These are phyloP conservation scores for Hanseniaspora uvarum DNA, from an alignment of 1,139 yeast species.

Conservation along the genomic window DNA sequence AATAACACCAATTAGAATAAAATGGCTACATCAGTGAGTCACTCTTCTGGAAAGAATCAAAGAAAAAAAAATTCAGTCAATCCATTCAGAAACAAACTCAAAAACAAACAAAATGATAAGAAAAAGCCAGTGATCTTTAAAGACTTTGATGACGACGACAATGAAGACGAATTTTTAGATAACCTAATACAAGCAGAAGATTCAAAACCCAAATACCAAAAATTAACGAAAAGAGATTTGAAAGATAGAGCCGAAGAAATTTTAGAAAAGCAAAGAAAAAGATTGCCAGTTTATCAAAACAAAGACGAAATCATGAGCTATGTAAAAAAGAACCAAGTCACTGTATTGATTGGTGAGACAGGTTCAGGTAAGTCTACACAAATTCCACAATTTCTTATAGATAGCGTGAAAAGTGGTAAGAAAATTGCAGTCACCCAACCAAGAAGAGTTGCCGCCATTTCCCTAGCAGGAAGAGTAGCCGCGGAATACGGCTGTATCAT, in stretches of 20 bases:
- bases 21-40: neutral
- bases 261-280: slow-evolving; percentile 40
- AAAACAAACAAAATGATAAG: neutral
- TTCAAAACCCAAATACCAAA: slow-evolving; percentile 19
- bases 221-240: slow-evolving; percentile 24
- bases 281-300: slow-evolving; percentile 69
- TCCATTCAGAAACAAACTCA: slow-evolving; percentile 12
- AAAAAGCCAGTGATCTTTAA: slow-evolving; percentile 10
- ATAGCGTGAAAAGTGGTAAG: slow-evolving; percentile 29
- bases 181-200: slow-evolving; percentile 19
- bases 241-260: slow-evolving; percentile 40
- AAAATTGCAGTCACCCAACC: slow-evolving; percentile 90
- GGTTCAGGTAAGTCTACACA: slow-evolving; percentile 98
- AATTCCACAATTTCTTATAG: slow-evolving; percentile 79
- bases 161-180: slow-evolving; percentile 24
- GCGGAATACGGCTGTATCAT: slow-evolving; percentile 70
- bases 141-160: slow-evolving; percentile 23
- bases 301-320: slow-evolving; percentile 52
- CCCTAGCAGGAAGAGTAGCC: slow-evolving; percentile 83
- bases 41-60: neutral
- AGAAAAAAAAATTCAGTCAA: neutral
- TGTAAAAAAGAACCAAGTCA: slow-evolving; percentile 49
- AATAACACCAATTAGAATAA: neutral
- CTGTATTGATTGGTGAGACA: slow-evolving; percentile 86
- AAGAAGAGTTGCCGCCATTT: slow-evolving; percentile 93